Evolutionary conservation across 139 green algal species (phyloP).

Genomic region (Chlorella sp.): DNA sequence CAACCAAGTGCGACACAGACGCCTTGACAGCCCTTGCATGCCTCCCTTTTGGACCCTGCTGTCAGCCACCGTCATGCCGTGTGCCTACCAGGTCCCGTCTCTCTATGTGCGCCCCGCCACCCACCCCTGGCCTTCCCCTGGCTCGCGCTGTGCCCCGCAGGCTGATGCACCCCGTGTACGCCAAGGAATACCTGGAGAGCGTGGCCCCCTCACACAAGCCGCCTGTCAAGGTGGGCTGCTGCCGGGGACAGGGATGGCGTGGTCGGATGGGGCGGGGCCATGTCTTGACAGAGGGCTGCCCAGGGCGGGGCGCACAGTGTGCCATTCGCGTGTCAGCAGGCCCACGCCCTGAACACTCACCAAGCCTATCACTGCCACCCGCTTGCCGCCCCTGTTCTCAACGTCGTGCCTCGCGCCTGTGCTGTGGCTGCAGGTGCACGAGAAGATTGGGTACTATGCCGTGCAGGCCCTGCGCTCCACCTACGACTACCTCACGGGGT

Average conservation of each 20-base stretch:
- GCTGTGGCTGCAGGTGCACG: constrained; percentile 39
- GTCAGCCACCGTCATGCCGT: background rate
- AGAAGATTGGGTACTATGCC: constrained; percentile 45
- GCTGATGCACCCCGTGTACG: constrained; percentile 72
- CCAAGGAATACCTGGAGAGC: constrained; percentile 66
- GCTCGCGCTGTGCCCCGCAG: background rate
- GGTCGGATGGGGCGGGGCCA: background rate
- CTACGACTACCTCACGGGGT: constrained; percentile 78
- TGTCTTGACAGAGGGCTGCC: no score
- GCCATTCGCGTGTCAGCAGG: background rate
- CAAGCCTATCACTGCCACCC: background rate
- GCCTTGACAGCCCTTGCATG: no score
- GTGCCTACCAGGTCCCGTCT: background rate
- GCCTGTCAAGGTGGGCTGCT: constrained; percentile 56
- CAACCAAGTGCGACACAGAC: no score
- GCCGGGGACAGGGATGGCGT: background rate
- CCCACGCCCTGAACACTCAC: no score
- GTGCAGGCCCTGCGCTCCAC: constrained; percentile 50
- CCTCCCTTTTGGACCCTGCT: no score
- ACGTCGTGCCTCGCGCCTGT: background rate
- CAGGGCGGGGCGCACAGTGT: background rate
- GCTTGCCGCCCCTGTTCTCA: no score
- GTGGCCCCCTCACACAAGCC: constrained; percentile 63
- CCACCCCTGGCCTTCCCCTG: no score
- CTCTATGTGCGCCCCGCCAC: background rate